Base-by-base conservation (phyloP, 495 filamentous ascomycete genomes). In the Penicillium bialowiezense region DNA sequence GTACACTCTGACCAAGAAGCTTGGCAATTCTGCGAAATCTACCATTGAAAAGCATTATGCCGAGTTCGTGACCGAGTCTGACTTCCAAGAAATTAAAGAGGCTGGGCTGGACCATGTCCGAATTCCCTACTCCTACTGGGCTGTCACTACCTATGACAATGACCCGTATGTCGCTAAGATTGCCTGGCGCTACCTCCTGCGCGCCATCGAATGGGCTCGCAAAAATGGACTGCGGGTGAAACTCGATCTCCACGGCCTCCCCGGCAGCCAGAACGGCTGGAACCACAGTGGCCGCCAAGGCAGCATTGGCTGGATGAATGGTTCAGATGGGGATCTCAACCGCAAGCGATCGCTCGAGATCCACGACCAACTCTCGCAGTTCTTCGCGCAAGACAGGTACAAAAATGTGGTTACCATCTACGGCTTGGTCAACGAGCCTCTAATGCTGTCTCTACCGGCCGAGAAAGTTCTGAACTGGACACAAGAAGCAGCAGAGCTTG, bases 101-200 rank as follows among this genome's bases (percentile, higher is more conserved):
- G 95, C 95, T 2, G 95, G 93, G 1, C 83, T 99, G 10, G 95
- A 99, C 65, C 93, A 99, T 65, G 87, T 99, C 8, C 87, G 95
- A 40, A 95, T 99, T 29, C 90, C 86, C 2, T 97, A 87, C 64
- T 87, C 87, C 2, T 99, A 99, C 75, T 99, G 95, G 95, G 90
- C 90, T 0, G 84, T 97, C 2, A 82, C 79, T 37, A 89, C 86
- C 0, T 95, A 95, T 62, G 83, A 87, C 26, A 87, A 78, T 14
- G 93, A 99, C 59, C 88, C 91, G 1, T 99, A 95, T 61, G 79
- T 99, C 18, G 79, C 86, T 24, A 84, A 91, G 50, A 89, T 87
- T 23, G 83, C 87, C 1, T 99, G 93, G 93, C 80, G 95, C 12
- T 99, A 99, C 64, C 84, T 99, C 0, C 78, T 99, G 2, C 84